Evolutionary conservation across 2,329 filamentous ascomycete species (phyloP), one percentile per base, ranked within the genome.

Genomic region (Fusarium sp.): DNA sequence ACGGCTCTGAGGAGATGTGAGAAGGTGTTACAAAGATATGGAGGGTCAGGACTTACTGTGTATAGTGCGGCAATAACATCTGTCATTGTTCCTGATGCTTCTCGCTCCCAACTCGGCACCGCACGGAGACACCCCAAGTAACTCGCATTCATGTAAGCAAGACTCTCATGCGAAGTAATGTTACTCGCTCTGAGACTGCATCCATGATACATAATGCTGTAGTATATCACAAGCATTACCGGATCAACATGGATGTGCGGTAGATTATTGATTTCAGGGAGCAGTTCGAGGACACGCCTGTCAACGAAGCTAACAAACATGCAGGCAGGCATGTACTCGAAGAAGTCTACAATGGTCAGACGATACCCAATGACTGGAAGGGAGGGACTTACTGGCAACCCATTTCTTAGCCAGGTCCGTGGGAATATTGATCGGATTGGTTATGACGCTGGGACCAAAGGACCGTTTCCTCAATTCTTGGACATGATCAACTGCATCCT

Each of bases 221-320:
- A 78, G 56, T 78, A 78, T 11, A 78, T 76, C 1, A 78, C 71
- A 0, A 76, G 62, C 13, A 78, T 75, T 14, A 72, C 71, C 1
- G 75, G 71, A n/a, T 78, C 77, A 1, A 78, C 46, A 9, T 77
- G 74, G 3, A 78, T 70, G n/a, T 78, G 74, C 3, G 73, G 74
- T 8, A 77, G 55, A 9, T 60, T 71, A 28, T 75, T 67, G 5
- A 78, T 68, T 41, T 79, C 77, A 1, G 77, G 77, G 3, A 78
- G 72, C 34, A 78, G 54, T 41, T 78, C 73, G 20, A 79, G 72
- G 12, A 77, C 59, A 25, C 71, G 69, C 13, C 53, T 69, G 47
- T 78, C 71, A 2, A 78, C 59, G 7, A 78, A 67, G 9, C 69
- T 71, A 8, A 74, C 56, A 28, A 78, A 78, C 68, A 77, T 74